These are phyloP conservation scores for Leptographium procerum DNA, from an alignment of 2,329 filamentous ascomycete genomes.

Conservation along the genomic window DNA sequence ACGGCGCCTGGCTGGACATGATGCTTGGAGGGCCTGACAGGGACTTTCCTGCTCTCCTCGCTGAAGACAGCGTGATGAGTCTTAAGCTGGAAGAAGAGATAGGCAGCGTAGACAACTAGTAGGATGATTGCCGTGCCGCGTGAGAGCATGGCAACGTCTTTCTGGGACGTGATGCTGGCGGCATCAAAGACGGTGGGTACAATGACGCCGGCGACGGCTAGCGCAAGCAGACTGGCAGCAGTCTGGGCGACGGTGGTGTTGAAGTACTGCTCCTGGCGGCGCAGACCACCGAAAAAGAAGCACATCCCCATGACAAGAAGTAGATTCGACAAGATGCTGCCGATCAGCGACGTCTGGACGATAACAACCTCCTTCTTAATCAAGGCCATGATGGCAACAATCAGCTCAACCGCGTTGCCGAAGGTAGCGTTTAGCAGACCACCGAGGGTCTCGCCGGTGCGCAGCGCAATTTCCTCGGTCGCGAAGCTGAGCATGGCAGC, in stretches of 20 bases:
- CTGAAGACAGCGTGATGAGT: slow-evolving; percentile 75
- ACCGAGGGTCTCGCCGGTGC: slow-evolving; percentile 74
- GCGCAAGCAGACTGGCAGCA: slow-evolving; percentile 65
- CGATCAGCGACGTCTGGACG: slow-evolving; percentile 85
- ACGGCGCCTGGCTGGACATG: slow-evolving; percentile 22
- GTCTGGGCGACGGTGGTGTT: slow-evolving; percentile 89
- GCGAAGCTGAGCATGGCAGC: slow-evolving; percentile 74
- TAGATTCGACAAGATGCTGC: slow-evolving; percentile 83
- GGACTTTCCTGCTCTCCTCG: slow-evolving; percentile 65
- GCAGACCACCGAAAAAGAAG: slow-evolving; percentile 78
- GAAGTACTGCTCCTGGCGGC: slow-evolving; percentile 74
- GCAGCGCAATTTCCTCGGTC: slow-evolving; percentile 78
- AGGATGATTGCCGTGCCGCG: slow-evolving; percentile 70
- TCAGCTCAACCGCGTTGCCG: slow-evolving; percentile 80
- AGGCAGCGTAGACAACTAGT: slow-evolving; percentile 70
- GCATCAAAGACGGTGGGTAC: slow-evolving; percentile 79
- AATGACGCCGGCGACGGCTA: slow-evolving; percentile 72
- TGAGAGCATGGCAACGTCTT: slow-evolving; percentile 51
- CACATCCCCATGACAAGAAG: slow-evolving; percentile 84
- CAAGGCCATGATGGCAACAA: slow-evolving; percentile 78
- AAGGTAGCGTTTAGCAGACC: slow-evolving; percentile 86
- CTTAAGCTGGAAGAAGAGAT: slow-evolving; percentile 84
- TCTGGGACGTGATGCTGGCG: slow-evolving; percentile 26
- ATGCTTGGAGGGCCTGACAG: slow-evolving; percentile 38
- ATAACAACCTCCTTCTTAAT: slow-evolving; percentile 64